Evolutionary conservation across 257 asterid species (phyloP).

Genomic region (Solanum neorickii): DNA sequence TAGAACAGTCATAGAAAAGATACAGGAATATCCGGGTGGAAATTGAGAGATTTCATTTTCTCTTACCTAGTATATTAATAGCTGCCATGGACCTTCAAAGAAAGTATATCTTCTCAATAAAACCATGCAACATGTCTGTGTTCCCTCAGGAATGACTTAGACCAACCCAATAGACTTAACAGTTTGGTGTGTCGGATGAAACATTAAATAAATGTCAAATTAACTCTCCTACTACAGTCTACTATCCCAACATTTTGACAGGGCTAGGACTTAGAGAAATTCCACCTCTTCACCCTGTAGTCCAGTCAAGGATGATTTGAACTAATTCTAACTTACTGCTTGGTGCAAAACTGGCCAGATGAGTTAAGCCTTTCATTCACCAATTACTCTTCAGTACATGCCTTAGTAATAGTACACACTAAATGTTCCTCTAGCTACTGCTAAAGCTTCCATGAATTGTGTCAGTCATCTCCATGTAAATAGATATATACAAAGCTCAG

Average conservation of each 20-base stretch:
- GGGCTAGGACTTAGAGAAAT: background rate
- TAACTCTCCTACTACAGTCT: background rate
- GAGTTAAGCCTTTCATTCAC: background rate
- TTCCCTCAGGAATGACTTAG: background rate
- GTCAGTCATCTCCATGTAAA: background rate
- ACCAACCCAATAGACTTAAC: background rate
- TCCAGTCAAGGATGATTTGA: background rate
- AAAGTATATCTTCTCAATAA: background rate
- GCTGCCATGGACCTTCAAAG: background rate
- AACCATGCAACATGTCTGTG: background rate
- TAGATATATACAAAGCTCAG: background rate
- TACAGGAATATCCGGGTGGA: background rate
- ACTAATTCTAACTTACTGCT: background rate
- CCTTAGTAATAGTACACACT: background rate
- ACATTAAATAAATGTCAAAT: background rate
- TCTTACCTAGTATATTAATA: background rate
- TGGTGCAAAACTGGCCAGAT: background rate
- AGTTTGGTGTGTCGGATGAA: background rate
- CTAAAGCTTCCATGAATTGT: background rate
- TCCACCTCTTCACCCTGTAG: background rate
- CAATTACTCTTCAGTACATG: background rate
- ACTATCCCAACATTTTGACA: background rate
- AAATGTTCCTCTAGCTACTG: background rate
- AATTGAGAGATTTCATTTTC: background rate
- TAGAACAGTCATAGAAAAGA: background rate